phyloP scores from a whole-genome alignment of 1,284 basidiomycete species.

The Salmacisia buchloeana region DNA sequence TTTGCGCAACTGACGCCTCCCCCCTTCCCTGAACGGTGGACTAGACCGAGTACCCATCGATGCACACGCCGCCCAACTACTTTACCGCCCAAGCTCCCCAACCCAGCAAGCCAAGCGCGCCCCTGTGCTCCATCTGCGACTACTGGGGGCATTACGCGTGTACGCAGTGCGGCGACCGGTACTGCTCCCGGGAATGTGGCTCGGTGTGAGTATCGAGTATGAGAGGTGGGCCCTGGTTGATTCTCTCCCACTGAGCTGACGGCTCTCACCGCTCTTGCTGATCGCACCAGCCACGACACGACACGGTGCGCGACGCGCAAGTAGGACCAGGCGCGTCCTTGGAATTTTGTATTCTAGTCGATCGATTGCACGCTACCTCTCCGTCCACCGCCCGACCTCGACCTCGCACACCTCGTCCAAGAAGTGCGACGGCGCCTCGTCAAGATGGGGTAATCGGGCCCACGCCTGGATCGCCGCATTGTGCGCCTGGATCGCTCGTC shows the following conservation, averaged over 20 bases:
- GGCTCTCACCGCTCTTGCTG: too few species aligned
- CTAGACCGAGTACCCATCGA: constrained; percentile 6
- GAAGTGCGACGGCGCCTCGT: constrained; percentile 24
- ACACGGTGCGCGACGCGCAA: neutral
- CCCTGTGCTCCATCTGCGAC: neutral
- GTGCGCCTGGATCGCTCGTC: neutral
- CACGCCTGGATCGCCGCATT: constrained; percentile 11
- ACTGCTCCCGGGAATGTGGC: neutral
- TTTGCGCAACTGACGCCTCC: neutral
- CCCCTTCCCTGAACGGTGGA: too few species aligned
- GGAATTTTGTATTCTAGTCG: neutral
- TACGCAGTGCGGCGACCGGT: neutral
- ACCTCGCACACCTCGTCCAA: constrained; percentile 39
- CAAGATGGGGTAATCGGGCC: constrained; percentile 22
- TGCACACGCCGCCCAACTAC: neutral
- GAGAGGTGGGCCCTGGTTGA: too few species aligned
- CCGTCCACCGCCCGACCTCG: constrained; percentile 35
- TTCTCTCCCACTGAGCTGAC: too few species aligned
- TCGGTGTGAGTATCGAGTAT: neutral
- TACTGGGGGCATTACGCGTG: constrained; percentile 1
- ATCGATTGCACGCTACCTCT: constrained; percentile 10
- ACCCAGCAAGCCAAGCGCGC: neutral
- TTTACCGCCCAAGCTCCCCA: neutral
- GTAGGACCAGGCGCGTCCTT: neutral
- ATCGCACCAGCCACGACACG: neutral